Percentiles rank a stretch among this genome's conserved stretches.
Evolutionary conservation across 1,139 yeast genomes (phyloP).

Genomic region (Kluyveromyces sp.): DNA sequence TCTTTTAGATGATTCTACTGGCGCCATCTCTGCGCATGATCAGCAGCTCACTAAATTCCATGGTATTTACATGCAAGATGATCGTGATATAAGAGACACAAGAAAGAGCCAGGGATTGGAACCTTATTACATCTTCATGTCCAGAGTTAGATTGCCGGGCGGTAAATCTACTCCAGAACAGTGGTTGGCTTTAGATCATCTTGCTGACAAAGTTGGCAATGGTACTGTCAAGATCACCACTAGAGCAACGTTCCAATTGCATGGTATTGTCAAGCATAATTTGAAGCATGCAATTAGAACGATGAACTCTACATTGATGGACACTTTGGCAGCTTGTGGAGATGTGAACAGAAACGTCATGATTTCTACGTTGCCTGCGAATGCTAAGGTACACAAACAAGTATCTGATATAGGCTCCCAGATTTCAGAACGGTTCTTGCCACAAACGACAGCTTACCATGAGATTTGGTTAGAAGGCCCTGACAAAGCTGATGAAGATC

Average conservation of each 20-base stretch:
- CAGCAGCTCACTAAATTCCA: conserved; percentile 96
- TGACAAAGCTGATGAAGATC: conserved; percentile 62
- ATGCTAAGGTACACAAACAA: conserved; percentile 75
- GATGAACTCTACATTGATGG: conserved; percentile 84
- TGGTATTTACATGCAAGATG: conserved; percentile 98
- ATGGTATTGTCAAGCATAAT: conserved; percentile 87
- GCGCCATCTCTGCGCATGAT: conserved; percentile 87
- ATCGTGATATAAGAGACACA: conserved; percentile 90
- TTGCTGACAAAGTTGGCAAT: conserved; percentile 80
- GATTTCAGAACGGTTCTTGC: conserved; percentile 78
- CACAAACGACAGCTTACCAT: conserved; percentile 90
- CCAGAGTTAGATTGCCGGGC: conserved; percentile 91
- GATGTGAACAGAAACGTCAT: conserved; percentile 96
- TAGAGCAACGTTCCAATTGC: conserved; percentile 95
- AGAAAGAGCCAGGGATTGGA: conserved; percentile 89
- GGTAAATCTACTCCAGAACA: conserved; percentile 84
- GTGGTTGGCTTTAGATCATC: conserved; percentile 78
- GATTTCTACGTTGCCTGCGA: conserved; percentile 80
- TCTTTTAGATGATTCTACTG: conserved; percentile 72
- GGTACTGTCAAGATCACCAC: conserved; percentile 93
- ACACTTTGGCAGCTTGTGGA: conserved; percentile 97
- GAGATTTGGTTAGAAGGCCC: conserved; percentile 92
- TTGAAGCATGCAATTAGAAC: conserved; percentile 89
- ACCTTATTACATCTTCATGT: conserved; percentile 95
- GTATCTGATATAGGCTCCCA: conserved; percentile 54